Evolutionary conservation across 1,139 yeast genomes (phyloP).

Genomic region (Protomyces lactucae-debilis): DNA sequence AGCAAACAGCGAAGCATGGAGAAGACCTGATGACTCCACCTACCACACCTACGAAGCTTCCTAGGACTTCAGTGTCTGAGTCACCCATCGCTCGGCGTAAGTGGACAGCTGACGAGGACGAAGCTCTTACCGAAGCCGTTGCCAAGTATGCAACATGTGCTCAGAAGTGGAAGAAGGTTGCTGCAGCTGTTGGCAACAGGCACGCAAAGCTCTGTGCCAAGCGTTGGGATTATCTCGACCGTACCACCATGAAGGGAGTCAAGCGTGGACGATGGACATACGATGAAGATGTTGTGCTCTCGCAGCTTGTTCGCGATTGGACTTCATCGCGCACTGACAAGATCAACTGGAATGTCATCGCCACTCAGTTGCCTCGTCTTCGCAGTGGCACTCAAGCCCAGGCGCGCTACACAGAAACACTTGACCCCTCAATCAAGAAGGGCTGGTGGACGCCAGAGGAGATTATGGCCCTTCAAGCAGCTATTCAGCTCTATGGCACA

Average conservation of each 20-base stretch:
- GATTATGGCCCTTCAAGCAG: conserved; percentile 59
- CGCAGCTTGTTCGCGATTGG: conserved; percentile 1
- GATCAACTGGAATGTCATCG: conserved; percentile 7
- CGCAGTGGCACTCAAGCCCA: conserved; percentile 95
- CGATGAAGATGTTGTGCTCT: conserved; percentile 4
- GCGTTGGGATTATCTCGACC: conserved; percentile 6
- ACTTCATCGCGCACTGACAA: background rate
- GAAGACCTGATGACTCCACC: background rate
- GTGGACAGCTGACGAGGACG: conserved; percentile 9
- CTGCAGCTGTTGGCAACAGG: conserved; percentile 3
- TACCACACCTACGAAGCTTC: background rate
- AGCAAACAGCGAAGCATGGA: background rate
- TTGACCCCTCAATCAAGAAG: conserved; percentile 75
- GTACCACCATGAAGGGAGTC: conserved; percentile 2
- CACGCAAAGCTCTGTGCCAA: conserved; percentile 9
- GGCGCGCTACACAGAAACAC: conserved; percentile 78
- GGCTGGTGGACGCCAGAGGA: conserved; percentile 79
- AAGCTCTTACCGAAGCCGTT: background rate
- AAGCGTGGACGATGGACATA: conserved; percentile 5
- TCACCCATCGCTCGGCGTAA: background rate
- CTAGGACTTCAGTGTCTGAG: background rate
- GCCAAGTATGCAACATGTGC: background rate
- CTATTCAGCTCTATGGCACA: conserved; percentile 70
- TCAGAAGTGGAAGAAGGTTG: conserved; percentile 10
- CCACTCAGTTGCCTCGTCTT: background rate